A percentile compares a stretch with the other conserved stretches of the same genome.
Evolutionary conservation across 805 yeast species (phyloP).

Genomic region (Debaryomyces prosopidis): DNA sequence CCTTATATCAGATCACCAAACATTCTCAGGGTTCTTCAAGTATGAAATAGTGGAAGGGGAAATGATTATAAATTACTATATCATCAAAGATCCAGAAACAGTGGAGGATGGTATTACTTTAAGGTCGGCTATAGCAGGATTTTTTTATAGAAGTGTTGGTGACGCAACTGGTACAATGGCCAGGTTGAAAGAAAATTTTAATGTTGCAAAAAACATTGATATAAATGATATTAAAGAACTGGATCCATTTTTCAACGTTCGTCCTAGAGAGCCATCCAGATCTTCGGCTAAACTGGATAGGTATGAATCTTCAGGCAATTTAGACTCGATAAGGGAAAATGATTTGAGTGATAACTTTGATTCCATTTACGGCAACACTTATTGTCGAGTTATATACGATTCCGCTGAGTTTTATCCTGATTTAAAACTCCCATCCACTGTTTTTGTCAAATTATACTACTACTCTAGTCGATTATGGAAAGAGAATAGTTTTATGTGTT

Average conservation of each 20-base stretch:
- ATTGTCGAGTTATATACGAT: constrained; percentile 4
- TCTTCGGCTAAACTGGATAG: background rate
- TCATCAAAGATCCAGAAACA: constrained; percentile 7
- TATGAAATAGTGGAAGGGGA: constrained; percentile 1
- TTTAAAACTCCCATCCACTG: background rate
- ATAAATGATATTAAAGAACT: background rate
- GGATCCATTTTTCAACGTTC: constrained; percentile 2
- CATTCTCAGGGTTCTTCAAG: constrained; percentile 6
- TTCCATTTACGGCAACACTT: constrained; percentile 1
- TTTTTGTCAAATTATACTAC: constrained; percentile 1
- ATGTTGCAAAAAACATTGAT: background rate
- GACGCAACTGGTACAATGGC: background rate
- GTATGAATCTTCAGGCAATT: background rate
- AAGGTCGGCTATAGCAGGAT: constrained; percentile 6
- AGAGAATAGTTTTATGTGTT: background rate
- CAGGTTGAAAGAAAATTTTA: background rate
- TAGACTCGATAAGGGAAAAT: background rate
- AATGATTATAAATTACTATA: constrained; percentile 6
- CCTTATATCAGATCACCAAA: constrained; percentile 3
- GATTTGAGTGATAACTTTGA: background rate
- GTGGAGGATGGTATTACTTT: background rate
- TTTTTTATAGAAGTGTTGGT: background rate
- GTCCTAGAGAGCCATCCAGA: background rate
- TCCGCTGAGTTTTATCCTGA: background rate
- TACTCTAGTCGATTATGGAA: background rate